phyloP scores from a whole-genome alignment of 176 grass and related monocot species.

The Zoysia japonica region DNA sequence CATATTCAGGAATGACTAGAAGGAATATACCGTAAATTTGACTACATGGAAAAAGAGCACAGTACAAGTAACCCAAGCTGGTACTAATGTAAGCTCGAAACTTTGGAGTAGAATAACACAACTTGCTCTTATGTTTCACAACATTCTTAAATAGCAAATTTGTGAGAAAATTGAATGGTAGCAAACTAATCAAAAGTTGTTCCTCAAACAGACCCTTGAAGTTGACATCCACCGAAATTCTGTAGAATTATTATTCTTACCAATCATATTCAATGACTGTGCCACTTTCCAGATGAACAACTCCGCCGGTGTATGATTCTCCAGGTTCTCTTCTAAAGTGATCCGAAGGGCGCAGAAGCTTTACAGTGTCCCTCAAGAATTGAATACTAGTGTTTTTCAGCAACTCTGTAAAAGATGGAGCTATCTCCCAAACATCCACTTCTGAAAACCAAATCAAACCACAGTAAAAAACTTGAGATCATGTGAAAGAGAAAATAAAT shows the following conservation, averaged over 20 bases:
- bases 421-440: constrained; percentile 96
- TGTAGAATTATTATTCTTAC: constrained; percentile 47
- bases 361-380: constrained; percentile 86
- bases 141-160: constrained; percentile 6
- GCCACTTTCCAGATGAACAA: constrained; percentile 88
- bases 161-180: neutral
- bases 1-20: neutral
- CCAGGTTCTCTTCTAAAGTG: constrained; percentile 58
- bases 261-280: constrained; percentile 97
- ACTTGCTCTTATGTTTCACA: neutral
- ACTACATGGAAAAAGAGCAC: neutral
- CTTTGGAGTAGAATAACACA: constrained; percentile 1
- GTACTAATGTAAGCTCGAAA: neutral
- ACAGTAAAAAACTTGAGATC: constrained; percentile 24
- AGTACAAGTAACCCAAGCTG: neutral
- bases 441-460: constrained; percentile 57
- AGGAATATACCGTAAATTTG: neutral
- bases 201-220: neutral
- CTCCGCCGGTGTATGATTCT: constrained; percentile 63
- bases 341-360: constrained; percentile 74
- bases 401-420: constrained; percentile 79
- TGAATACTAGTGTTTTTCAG: constrained; percentile 77
- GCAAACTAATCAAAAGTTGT: neutral
- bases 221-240: neutral
- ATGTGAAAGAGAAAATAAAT: constrained; percentile 24